Percentiles rank a stretch among this genome's conserved stretches.
Conservation (phyloP, 2,329 filamentous ascomycete species). For the Fusarium sp. region DNA sequence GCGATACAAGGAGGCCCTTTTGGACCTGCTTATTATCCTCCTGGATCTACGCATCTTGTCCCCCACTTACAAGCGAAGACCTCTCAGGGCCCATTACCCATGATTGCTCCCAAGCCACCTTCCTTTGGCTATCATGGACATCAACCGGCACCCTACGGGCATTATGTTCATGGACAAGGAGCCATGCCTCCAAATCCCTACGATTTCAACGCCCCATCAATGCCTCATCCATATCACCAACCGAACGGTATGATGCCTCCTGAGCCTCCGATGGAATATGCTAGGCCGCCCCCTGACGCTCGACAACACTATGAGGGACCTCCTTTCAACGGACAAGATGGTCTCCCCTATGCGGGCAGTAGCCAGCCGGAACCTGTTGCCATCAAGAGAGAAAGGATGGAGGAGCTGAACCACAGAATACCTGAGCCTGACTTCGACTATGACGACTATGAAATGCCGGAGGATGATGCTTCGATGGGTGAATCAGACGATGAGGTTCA, state of each 20-base stretch:
- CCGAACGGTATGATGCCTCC: slow-evolving; percentile 17
- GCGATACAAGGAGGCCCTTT: slow-evolving; percentile 58
- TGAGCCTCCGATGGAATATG: slow-evolving; percentile 22
- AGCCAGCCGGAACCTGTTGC: slow-evolving; percentile 5
- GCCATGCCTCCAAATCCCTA: slow-evolving; percentile 25
- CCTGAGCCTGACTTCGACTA: slow-evolving; percentile 39
- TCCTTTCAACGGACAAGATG: slow-evolving; percentile 15
- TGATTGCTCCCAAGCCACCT: slow-evolving; percentile 63
- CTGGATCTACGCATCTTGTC: slow-evolving; percentile 48
- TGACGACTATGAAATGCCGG: slow-evolving; percentile 47
- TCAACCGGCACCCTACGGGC: slow-evolving; percentile 20
- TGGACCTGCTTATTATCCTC: slow-evolving; percentile 54
- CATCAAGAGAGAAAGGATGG: slow-evolving; percentile 19
- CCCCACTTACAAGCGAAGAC: slow-evolving; percentile 49
- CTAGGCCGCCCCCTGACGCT: slow-evolving; percentile 20
- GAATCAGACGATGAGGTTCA: slow-evolving; percentile 68
- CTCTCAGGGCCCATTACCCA: slow-evolving; percentile 50
- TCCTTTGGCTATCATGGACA: slow-evolving; percentile 45
- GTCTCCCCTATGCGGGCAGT: slow-evolving; percentile 4
- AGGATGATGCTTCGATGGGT: slow-evolving; percentile 70
- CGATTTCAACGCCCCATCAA: slow-evolving; percentile 31
- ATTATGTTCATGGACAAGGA: slow-evolving; percentile 30
- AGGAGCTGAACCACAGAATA: slow-evolving; percentile 1
- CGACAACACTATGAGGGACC: slow-evolving; percentile 25
- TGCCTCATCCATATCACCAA: slow-evolving; percentile 26